A percentile compares a stretch with the other conserved stretches of the same genome.
These are phyloP conservation scores for Fragaria vesca DNA, from an alignment of 306 rosid species.

Conservation along the genomic window DNA sequence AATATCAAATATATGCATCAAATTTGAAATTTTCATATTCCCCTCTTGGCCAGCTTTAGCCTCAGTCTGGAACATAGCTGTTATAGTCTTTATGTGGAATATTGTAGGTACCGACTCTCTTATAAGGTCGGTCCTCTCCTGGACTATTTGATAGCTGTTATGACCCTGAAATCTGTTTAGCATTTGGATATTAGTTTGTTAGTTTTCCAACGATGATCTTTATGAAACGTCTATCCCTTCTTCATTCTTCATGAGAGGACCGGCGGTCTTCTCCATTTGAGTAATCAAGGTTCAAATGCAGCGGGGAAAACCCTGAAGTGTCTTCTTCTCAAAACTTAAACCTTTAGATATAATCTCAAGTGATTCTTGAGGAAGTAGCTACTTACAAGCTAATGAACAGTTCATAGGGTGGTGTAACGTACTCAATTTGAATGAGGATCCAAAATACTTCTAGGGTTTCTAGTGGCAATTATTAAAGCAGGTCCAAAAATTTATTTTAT, in stretches of 20 bases:
- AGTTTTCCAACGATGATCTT: too few relatives aligned
- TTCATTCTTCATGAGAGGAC: not conserved
- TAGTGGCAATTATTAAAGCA: not conserved
- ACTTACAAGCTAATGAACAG: not conserved
- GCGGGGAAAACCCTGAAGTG: not conserved
- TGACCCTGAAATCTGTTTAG: not conserved
- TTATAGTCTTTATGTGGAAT: not conserved
- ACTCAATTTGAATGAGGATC: not conserved
- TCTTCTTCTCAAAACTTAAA: not conserved
- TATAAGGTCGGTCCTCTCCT: not conserved
- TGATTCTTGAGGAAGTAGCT: not conserved
- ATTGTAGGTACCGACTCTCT: slow-evolving; percentile 13
- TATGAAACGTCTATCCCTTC: too few relatives aligned
- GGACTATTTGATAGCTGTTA: not conserved
- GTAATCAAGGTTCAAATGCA: not conserved
- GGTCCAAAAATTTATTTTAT: not conserved
- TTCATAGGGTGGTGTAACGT: not conserved
- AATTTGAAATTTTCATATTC: not conserved
- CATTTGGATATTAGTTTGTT: too few relatives aligned
- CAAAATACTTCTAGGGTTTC: not conserved
- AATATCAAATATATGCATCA: not conserved
- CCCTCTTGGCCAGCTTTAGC: not conserved
- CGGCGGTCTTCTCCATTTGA: too few relatives aligned
- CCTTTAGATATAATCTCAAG: not conserved
- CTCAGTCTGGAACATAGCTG: not conserved